phyloP scores from a whole-genome alignment of 1,139 yeast species.

The Nakaseomyces delphensis region DNA sequence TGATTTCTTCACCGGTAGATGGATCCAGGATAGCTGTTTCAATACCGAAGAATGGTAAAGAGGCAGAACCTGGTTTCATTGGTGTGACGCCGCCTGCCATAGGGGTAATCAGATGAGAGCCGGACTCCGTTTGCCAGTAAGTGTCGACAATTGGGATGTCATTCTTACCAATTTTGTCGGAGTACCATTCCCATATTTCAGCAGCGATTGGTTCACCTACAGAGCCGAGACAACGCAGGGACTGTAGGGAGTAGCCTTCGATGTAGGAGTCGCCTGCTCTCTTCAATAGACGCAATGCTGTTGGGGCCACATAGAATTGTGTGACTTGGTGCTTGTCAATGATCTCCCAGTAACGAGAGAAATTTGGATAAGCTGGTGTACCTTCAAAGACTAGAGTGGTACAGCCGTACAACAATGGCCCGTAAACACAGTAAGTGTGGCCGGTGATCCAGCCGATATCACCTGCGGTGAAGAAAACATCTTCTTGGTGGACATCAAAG shows the following conservation, averaged over 20 bases:
- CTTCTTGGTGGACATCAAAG: conserved; percentile 68
- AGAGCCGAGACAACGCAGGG: conserved; percentile 68
- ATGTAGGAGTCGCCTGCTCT: conserved; percentile 69
- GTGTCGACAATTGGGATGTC: conserved; percentile 71
- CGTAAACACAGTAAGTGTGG: conserved; percentile 74
- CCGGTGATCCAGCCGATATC: conserved; percentile 90
- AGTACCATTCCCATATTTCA: conserved; percentile 91
- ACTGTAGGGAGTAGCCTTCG: conserved; percentile 54
- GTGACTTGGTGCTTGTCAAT: conserved; percentile 69
- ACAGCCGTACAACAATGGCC: conserved; percentile 71
- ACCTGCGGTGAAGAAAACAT: conserved; percentile 72
- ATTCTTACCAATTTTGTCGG: conserved; percentile 65
- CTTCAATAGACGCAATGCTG: conserved; percentile 74
- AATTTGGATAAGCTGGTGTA: conserved; percentile 77
- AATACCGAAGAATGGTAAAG: conserved; percentile 70
- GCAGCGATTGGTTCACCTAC: conserved; percentile 93
- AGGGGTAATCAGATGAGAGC: conserved; percentile 65
- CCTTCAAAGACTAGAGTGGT: conserved; percentile 80
- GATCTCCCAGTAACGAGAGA: conserved; percentile 76
- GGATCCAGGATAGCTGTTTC: conserved; percentile 65
- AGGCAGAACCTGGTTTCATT: conserved; percentile 72
- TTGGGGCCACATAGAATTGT: conserved; percentile 85
- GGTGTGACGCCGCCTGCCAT: conserved; percentile 56
- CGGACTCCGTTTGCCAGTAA: conserved; percentile 81
- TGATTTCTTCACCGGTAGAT: conserved; percentile 56